Evolutionary conservation across 805 yeast genomes (phyloP), one percentile per base, ranked within the genome.

Genomic region (Yamadazyma paraphyllophila): DNA sequence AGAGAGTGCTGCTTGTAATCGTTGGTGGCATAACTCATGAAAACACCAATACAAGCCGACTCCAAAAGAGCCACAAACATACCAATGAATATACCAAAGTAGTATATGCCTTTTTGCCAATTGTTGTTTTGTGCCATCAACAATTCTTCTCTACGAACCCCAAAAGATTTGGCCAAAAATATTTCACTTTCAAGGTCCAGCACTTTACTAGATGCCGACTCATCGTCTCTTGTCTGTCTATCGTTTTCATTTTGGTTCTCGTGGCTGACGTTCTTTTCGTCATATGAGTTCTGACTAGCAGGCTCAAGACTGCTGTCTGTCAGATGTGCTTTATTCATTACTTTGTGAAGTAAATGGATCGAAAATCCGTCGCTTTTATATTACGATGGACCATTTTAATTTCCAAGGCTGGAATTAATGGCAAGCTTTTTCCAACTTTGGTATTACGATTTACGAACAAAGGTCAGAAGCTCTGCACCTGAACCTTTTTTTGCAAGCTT

Each of bases 141-240:
- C 25, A 80, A 65, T 58, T 83, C 87, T 15, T 76, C 73, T 51
- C 76, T 78, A 42, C 75, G 61, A 29, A 83, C 80, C 51, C 87
- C 88, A 43, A 74, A 61, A 16, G 76, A 67, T 51, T 58, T 65
- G 10, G 13, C 36, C 15, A 33, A 16, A 16, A 33, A 33, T 20
- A 33, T 33, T 11, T 33, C 20, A 33, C 36, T 33, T 17, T 33
- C 36, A 33, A 33, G 24, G 7, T 33, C 36, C 36, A 33, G 36
- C 7, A 9, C 36, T 16, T 33, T 33, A 11, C 24, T 33, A 2
- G 36, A 5, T 4, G 13, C 7, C 31, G 31, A 29, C 4, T 7
- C 11, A 24, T 33, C 36, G 24, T 33, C 12, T 14, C 12, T 15
- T 12, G 34, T 31, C 12, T 31, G 24, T 20, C 24, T 29, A 29